These are phyloP conservation scores for Castanea sativa DNA, from an alignment of 306 rosid genomes.

Conservation along the genomic window DNA sequence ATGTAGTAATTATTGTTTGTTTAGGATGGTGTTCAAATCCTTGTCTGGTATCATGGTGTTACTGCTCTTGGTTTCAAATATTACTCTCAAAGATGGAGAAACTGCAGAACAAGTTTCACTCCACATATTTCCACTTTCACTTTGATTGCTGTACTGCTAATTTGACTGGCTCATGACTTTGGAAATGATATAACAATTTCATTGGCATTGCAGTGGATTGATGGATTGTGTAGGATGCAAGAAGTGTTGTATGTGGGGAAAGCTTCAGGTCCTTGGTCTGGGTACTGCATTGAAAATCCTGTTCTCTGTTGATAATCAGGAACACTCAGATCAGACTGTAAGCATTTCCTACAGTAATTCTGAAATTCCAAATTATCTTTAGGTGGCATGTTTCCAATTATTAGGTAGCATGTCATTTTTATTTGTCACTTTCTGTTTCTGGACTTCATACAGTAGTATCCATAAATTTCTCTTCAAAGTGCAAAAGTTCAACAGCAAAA, in stretches of 20 bases:
- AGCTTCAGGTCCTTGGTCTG: constrained; percentile 98
- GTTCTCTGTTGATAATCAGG: constrained; percentile 66
- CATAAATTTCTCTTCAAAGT: neutral
- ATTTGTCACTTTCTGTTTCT: neutral
- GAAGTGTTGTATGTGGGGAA: constrained; percentile 97
- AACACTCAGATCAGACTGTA: constrained; percentile 52
- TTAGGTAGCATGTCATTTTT: no score
- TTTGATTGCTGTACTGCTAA: neutral
- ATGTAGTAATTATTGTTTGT: neutral
- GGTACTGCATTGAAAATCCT: constrained; percentile 93
- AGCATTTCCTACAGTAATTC: constrained; percentile 20
- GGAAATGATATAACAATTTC: constrained; percentile 3
- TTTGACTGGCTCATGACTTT: constrained; percentile 1
- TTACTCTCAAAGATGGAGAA: neutral
- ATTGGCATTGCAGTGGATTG: constrained; percentile 61
- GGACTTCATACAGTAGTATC: neutral
- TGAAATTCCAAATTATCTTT: neutral
- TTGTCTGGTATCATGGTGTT: neutral
- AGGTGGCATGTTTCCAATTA: neutral
- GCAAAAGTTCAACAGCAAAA: no score
- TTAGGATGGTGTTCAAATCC: no score
- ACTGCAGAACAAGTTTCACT: neutral
- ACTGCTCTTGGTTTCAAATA: neutral
- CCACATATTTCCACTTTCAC: neutral
- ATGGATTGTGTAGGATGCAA: constrained; percentile 99